A percentile compares a stretch with the other conserved stretches of the same genome.
These are phyloP conservation scores for Colletotrichum plurivorum DNA, from an alignment of 2,329 filamentous ascomycete species.

Conservation along the genomic window DNA sequence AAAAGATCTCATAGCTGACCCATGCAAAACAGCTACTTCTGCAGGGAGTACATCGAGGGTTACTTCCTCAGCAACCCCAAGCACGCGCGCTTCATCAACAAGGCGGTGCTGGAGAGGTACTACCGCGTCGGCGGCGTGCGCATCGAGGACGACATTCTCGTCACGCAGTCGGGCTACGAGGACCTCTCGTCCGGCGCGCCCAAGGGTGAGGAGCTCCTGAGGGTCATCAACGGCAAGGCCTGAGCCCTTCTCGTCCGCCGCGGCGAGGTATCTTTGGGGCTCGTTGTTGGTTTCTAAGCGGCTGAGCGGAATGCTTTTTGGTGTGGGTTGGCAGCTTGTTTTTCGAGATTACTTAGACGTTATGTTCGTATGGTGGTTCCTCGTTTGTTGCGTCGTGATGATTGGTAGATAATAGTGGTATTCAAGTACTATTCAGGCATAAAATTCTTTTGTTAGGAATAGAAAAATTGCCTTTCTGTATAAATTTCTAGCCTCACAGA, in stretches of 20 bases:
- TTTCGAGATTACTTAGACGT: too few species aligned
- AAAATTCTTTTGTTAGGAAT: too few species aligned
- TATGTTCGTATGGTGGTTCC: too few species aligned
- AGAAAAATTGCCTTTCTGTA: too few species aligned
- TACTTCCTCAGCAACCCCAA: slow-evolving; percentile 73
- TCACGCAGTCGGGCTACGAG: slow-evolving; percentile 84
- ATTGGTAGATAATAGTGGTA: too few species aligned
- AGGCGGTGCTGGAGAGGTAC: slow-evolving; percentile 74
- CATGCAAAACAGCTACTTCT: slow-evolving; percentile 74
- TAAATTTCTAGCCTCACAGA: too few species aligned
- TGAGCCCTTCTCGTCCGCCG: background rate
- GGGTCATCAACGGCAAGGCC: slow-evolving; percentile 64
- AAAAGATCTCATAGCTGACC: too few species aligned
- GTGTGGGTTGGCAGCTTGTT: too few species aligned
- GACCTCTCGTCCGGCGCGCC: slow-evolving; percentile 83
- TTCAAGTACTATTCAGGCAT: too few species aligned
- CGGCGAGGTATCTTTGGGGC: background rate
- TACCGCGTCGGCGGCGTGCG: slow-evolving; percentile 89
- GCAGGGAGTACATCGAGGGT: slow-evolving; percentile 78
- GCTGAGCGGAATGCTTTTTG: too few species aligned
- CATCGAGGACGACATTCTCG: slow-evolving; percentile 91
- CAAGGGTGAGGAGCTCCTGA: slow-evolving; percentile 80
- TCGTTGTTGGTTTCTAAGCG: too few species aligned
- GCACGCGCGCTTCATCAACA: slow-evolving; percentile 76
- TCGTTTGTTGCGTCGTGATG: too few species aligned